These are phyloP conservation scores for Candolleomyces aberdarensis DNA, from an alignment of 768 basidiomycete species.

Conservation along the genomic window DNA sequence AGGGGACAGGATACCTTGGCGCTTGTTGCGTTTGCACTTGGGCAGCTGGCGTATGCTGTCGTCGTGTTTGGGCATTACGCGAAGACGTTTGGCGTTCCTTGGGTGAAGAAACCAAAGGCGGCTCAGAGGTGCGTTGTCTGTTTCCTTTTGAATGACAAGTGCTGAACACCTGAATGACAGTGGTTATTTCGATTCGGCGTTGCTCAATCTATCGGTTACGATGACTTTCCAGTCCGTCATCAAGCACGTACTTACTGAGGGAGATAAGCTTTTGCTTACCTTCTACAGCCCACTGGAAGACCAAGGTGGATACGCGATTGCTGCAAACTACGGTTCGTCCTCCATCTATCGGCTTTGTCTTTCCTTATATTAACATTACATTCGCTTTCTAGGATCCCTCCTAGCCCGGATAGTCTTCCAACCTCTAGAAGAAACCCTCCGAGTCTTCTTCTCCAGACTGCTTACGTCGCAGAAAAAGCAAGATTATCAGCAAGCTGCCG, in stretches of 20 bases:
- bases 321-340: slow-evolving; percentile 86
- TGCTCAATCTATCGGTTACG: slow-evolving; percentile 65
- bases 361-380: not conserved
- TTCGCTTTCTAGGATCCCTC: slow-evolving; percentile 65
- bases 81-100: slow-evolving; percentile 28
- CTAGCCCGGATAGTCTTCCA: slow-evolving; percentile 92
- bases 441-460: slow-evolving; percentile 83
- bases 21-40: slow-evolving; percentile 81
- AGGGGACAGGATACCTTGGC: slow-evolving; percentile 41
- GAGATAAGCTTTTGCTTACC: slow-evolving; percentile 88
- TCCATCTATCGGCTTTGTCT: not conserved
- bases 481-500: slow-evolving; percentile 40
- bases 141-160: not conserved
- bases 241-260: slow-evolving; percentile 95
- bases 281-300: slow-evolving; percentile 79
- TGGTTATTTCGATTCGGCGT: slow-evolving; percentile 30
- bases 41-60: slow-evolving; percentile 74
- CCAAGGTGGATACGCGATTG: slow-evolving; percentile 94
- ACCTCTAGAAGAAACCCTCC: slow-evolving; percentile 90
- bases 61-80: slow-evolving; percentile 55
- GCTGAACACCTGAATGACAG: slow-evolving; percentile 10
- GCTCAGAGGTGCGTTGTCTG: not conserved
- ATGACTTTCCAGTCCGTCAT: slow-evolving; percentile 88
- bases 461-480: slow-evolving; percentile 21
- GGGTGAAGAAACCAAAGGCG: slow-evolving; percentile 18